Evolutionary conservation across 306 rosid species (phyloP).

Genomic region (Fragaria nilgerrensis): DNA sequence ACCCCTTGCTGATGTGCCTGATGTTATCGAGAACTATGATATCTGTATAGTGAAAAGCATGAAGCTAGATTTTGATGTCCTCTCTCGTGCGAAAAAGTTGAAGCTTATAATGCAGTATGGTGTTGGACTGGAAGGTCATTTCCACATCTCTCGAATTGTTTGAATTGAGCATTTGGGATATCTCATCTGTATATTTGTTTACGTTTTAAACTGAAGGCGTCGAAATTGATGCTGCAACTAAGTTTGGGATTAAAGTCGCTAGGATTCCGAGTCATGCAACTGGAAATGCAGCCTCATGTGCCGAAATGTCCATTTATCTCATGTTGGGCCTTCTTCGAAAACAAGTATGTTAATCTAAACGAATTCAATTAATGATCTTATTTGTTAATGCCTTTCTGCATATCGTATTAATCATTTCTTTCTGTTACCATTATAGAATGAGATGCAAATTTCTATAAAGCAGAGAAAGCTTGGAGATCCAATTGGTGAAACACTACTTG

Average conservation of each 20-base stretch:
- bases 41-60: constrained; percentile 56
- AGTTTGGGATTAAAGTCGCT: constrained; percentile 81
- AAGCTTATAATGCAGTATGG: constrained; percentile 87
- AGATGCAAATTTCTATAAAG: constrained; percentile 57
- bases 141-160: constrained; percentile 13
- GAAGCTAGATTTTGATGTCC: constrained; percentile 60
- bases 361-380: background rate
- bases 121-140: constrained; percentile 85
- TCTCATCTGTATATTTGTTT: constrained; percentile 1
- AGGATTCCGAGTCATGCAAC: constrained; percentile 65
- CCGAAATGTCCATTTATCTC: constrained; percentile 89
- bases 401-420: background rate
- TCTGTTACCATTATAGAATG: constrained; percentile 47
- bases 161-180: background rate
- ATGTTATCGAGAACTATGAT: constrained; percentile 56
- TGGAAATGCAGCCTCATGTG: constrained; percentile 87
- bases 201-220: constrained; percentile 52
- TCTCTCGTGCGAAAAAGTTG: constrained; percentile 67
- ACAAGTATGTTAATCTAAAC: constrained; percentile 54
- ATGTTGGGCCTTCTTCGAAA: constrained; percentile 80
- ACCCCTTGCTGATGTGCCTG: constrained; percentile 61
- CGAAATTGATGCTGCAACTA: constrained; percentile 87
- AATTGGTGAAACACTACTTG: constrained; percentile 62
- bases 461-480: constrained; percentile 81
- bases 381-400: background rate